phyloP scores from a whole-genome alignment of 805 yeast genomes.

The Cyberlindnera galapagoensis region DNA sequence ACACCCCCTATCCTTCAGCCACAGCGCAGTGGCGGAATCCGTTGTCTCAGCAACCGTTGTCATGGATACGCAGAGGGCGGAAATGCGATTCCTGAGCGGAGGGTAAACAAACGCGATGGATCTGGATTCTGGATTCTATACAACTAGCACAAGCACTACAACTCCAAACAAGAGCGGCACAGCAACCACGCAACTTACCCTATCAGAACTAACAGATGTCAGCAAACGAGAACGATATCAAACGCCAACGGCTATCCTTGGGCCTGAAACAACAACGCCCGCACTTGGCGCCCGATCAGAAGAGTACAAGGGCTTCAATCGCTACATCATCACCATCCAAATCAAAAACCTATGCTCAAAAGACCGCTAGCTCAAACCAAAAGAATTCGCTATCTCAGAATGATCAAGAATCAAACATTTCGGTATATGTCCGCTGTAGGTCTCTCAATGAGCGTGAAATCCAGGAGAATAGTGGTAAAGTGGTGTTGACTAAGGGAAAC shows the following conservation, averaged over 20 bases:
- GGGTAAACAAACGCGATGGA: too few species aligned
- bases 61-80: too few species aligned
- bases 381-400: conserved; percentile 8
- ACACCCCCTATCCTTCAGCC: conserved; percentile 5
- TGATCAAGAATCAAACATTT: conserved; percentile 33
- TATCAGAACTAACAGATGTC: too few species aligned
- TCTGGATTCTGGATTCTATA: too few species aligned
- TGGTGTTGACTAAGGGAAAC: conserved; percentile 42
- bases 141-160: too few species aligned
- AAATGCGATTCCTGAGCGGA: too few species aligned
- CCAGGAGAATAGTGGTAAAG: conserved; percentile 48
- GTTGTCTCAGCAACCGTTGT: too few species aligned
- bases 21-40: too few species aligned
- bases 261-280: conserved; percentile 1
- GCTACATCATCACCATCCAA: conserved; percentile 17
- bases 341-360: conserved; percentile 16
- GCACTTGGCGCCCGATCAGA: conserved; percentile 4
- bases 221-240: conserved; percentile 1
- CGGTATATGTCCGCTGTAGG: conserved; percentile 52
- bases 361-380: conserved; percentile 18
- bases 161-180: too few species aligned
- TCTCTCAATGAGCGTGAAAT: conserved; percentile 50
- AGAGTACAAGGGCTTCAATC: conserved; percentile 12
- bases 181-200: too few species aligned
- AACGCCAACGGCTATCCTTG: conserved; percentile 2